phyloP scores from a whole-genome alignment of 2,329 filamentous ascomycete genomes.

The Pseudocercospora crystallina region DNA sequence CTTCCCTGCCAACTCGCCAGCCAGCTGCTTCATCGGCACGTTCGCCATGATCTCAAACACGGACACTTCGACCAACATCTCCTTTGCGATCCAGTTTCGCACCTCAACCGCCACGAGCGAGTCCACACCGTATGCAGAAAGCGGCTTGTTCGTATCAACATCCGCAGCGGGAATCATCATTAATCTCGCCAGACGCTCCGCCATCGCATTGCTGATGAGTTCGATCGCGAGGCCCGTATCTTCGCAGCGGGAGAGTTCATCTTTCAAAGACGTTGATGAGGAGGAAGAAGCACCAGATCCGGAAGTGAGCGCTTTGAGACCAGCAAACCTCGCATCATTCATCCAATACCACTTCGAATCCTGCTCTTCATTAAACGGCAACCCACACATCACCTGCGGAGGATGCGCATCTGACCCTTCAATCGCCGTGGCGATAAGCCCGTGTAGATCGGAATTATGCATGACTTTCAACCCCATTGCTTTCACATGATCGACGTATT shows the following conservation, averaged over 20 bases:
- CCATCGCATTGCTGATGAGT: conserved; percentile 9
- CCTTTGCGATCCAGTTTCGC: conserved; percentile 18
- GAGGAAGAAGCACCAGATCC: background rate
- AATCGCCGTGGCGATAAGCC: conserved; percentile 11
- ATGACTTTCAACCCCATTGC: conserved; percentile 15
- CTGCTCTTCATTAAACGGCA: conserved; percentile 6
- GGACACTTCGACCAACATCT: conserved; percentile 13
- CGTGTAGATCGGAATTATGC: conserved; percentile 14
- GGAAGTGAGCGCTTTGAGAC: background rate
- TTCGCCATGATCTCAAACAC: conserved; percentile 19
- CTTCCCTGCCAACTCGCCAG: conserved; percentile 4
- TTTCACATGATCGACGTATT: conserved; percentile 13
- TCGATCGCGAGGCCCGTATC: conserved; percentile 5
- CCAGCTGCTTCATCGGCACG: conserved; percentile 5
- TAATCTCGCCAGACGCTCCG: conserved; percentile 5
- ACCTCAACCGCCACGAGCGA: conserved; percentile 20
- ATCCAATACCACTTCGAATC: conserved; percentile 14
- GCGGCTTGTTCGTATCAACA: conserved; percentile 12
- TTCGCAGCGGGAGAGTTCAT: conserved; percentile 3
- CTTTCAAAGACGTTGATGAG: background rate
- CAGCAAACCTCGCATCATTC: conserved; percentile 11
- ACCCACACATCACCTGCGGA: conserved; percentile 7
- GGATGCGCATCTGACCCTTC: conserved; percentile 5
- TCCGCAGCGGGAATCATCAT: conserved; percentile 12
- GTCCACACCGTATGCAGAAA: conserved; percentile 17